Conservation (phyloP, 1,139 yeast species). For the Lodderomyces metapsilosis region DNA sequence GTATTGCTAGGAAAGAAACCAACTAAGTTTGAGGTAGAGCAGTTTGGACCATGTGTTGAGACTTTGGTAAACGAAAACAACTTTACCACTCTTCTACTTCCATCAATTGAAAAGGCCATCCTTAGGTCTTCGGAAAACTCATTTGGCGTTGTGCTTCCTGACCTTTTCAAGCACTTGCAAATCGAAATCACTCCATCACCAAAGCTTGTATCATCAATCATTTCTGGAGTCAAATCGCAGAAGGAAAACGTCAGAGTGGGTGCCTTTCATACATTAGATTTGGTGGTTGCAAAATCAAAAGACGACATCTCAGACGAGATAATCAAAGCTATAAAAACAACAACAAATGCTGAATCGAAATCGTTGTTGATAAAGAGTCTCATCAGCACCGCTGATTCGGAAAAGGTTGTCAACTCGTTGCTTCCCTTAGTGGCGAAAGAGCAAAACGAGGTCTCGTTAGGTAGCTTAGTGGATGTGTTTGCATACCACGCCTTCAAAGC, state of each 20-base stretch:
- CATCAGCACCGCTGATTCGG: constrained; percentile 24
- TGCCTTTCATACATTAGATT: constrained; percentile 43
- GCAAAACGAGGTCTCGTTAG: constrained; percentile 65
- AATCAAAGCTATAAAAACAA: constrained; percentile 55
- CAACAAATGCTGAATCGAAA: constrained; percentile 71
- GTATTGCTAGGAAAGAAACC: constrained; percentile 49
- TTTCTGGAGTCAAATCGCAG: constrained; percentile 67
- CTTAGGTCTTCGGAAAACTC: constrained; percentile 81
- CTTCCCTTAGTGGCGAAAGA: constrained; percentile 64
- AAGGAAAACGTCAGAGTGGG: constrained; percentile 62
- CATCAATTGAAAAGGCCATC: constrained; percentile 71
- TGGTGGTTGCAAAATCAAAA: constrained; percentile 20
- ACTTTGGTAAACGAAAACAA: constrained; percentile 43
- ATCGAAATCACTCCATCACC: constrained; percentile 25
- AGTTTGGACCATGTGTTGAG: constrained; percentile 40
- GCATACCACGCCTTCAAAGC: constrained; percentile 29
- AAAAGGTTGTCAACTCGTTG: constrained; percentile 42
- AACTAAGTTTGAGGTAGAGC: constrained; percentile 18
- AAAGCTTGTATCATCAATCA: constrained; percentile 58
- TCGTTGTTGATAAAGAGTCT: constrained; percentile 20
- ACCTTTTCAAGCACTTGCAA: constrained; percentile 32
- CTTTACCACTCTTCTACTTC: constrained; percentile 46
- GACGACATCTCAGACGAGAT: constrained; percentile 46
- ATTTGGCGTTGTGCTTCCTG: constrained; percentile 51
- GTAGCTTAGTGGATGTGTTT: constrained; percentile 50